Evolutionary conservation across 1,284 basidiomycete species (phyloP), one percentile per base, ranked within the genome.

Genomic region (Xanthoconium separans): DNA sequence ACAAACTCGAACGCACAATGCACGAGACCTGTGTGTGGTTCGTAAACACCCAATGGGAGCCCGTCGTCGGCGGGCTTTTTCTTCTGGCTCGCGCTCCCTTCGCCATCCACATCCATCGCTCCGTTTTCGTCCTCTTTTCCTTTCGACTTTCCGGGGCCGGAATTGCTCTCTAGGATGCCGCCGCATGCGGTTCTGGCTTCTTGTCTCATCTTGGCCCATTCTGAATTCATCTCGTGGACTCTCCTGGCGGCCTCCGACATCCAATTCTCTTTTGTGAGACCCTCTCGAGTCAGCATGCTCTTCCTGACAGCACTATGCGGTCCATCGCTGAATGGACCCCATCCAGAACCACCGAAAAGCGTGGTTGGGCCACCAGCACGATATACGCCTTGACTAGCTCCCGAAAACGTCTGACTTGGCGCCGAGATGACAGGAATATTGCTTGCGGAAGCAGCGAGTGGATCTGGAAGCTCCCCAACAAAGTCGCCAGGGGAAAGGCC

Each of bases 241-340:
- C 86, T 79, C 63, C 76, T 77, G 2, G 93, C 89, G 52, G 86
- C 86, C 65, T 88, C 79, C 61, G 74, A 77, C 87, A 96, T 94
- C 93, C 93, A 97, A 65, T 95, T 94, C 63, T 94, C 88, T 64
- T 86, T 85, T 30, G 81, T 85, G 12, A 94, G 80, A 0, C 90
- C 90, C 52, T 91, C 86, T 12, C 85, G 77, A 44, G 81, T 82
- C 54, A 89, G 66, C 59, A 86, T 62, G 40, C 84, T 84, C 73
- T 91, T 92, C 63, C 84, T 77, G 47, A 89, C 87, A 6, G 88
- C 89, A 57, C 89, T 92, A 52, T 88, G 73, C 0, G 89, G 89
- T 0, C 87, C 89, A 61, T 93, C 90, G 58, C 85, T 87, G 72
- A 87, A 95, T 0, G 94, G 94, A 11, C 91, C 90, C 71, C 83